phyloP scores from a whole-genome alignment of 208 protist species.

The Porcisia hertigi region DNA sequence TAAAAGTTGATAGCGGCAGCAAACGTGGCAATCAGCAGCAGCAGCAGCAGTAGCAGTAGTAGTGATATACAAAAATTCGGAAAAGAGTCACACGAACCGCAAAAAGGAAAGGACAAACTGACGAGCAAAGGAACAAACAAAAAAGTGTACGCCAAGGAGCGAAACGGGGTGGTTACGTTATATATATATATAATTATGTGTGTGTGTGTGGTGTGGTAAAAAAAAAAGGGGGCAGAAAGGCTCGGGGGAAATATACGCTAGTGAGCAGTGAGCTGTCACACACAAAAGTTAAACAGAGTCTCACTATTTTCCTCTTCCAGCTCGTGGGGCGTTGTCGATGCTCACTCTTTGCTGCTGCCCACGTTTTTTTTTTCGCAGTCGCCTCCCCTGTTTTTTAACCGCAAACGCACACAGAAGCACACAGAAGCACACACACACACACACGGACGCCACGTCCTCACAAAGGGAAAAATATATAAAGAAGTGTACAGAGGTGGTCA shows the following conservation, averaged over 20 bases:
- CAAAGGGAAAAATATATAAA: slow-evolving; percentile 3
- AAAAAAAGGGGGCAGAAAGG: no score
- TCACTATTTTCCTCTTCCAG: no score
- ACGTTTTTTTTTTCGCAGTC: slow-evolving; percentile 2
- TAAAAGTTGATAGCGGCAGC: background rate
- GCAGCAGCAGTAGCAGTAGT: background rate
- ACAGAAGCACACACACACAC: background rate
- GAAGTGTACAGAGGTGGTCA: background rate
- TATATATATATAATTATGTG: no score
- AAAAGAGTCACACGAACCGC: background rate
- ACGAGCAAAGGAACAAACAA: background rate
- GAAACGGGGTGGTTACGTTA: no score
- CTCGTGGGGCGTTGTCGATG: background rate
- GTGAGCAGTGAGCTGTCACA: no score
- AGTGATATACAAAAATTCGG: background rate
- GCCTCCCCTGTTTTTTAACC: background rate
- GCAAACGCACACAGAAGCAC: background rate
- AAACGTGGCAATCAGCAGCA: background rate
- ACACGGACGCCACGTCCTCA: background rate
- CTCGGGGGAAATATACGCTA: no score
- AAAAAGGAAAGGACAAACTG: background rate
- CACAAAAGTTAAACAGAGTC: background rate
- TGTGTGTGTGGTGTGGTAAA: no score
- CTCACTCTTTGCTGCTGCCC: background rate
- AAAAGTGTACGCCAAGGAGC: no score